Base-by-base conservation (phyloP, 768 basidiomycete species). In the Leccinum arenicola region DNA sequence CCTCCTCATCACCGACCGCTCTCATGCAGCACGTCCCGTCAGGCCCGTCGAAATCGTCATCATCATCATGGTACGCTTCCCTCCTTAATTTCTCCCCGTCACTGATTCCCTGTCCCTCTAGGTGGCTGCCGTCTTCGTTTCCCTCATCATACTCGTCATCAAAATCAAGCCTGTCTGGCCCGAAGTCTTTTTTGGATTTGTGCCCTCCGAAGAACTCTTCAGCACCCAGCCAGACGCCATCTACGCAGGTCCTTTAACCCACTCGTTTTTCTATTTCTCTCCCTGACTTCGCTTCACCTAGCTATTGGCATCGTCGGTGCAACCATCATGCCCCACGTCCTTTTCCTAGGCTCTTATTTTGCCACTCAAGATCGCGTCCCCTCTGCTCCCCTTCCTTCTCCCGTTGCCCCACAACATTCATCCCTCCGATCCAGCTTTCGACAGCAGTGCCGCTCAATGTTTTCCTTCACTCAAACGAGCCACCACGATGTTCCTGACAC, bases 301-400 rank as follows among this genome's bases (percentile, higher is more conserved):
- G 72, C 74, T 6, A 71, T 76, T 56, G 76, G 77, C 45, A 80
- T 80, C 56, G 56, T 77, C 29, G 76, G 78, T 62, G 84, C 83
- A 5, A 85, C 83, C 1, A 80, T 84, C 66, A 84, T 84, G 83
- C 83, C 84, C 1, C 84, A 84, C 66, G 80, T 78, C 5, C 73
- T 86, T 21, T 83, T 82, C 71, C 75, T 85, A 31, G 84, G 84
- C 25, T 60, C 59, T 36, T 43, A 60, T 59, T 29, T 59, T 29
- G 57, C 27, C 55, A 57, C 58, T 21, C 58, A 59, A 33, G 51
- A 60, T 33, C 57, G 57, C 27, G 43, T 52, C 27, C 33, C 55
- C 1, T 80, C 80, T 0, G 74, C 71, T 23, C 73, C 83, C 40
- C 78, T 68, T 48, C 54, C 64, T 1, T 54, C 52, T 6, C 61